A percentile compares a stretch with the other conserved stretches of the same genome.
These are phyloP conservation scores for Macrophomina phaseolina DNA, from an alignment of 2,329 filamentous ascomycete species.

Conservation along the genomic window DNA sequence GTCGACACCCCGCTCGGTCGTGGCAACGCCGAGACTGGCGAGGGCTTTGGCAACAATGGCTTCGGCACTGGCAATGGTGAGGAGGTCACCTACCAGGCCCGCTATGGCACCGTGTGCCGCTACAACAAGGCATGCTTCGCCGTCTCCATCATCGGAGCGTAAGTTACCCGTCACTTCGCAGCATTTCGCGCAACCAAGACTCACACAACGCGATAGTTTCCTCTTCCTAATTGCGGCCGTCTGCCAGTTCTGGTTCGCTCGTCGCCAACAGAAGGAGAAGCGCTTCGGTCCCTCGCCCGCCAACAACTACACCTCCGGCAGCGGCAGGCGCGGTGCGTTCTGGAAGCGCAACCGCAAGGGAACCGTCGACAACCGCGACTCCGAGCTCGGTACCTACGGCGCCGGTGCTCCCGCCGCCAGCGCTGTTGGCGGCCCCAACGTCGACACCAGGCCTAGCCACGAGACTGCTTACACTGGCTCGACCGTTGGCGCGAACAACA, in stretches of 20 bases:
- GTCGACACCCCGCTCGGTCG: constrained; percentile 73
- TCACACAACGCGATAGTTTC: constrained; percentile 54
- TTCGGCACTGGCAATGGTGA: constrained; percentile 41
- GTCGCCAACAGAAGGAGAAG: constrained; percentile 76
- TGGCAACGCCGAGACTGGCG: constrained; percentile 60
- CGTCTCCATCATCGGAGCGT: constrained; percentile 79
- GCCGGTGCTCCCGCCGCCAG: constrained; percentile 37
- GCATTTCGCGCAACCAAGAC: not conserved
- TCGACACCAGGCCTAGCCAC: constrained; percentile 52
- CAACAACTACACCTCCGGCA: constrained; percentile 72
- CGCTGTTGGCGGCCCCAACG: constrained; percentile 34
- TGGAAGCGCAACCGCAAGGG: constrained; percentile 45
- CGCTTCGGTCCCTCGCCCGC: constrained; percentile 69
- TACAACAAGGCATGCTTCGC: constrained; percentile 80
- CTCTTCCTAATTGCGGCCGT: constrained; percentile 77
- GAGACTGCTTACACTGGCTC: constrained; percentile 59
- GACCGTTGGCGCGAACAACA: constrained; percentile 49
- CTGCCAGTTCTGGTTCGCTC: constrained; percentile 70
- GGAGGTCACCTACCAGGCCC: constrained; percentile 52
- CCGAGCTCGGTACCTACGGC: constrained; percentile 50
- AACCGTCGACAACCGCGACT: constrained; percentile 42
- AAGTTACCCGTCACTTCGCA: constrained; percentile 41
- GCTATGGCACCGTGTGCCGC: constrained; percentile 68
- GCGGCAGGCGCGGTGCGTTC: constrained; percentile 52
- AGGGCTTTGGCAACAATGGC: constrained; percentile 55